Evolutionary conservation across 139 green algal species (phyloP).

Genomic region (Chlorella sorokiniana): DNA sequence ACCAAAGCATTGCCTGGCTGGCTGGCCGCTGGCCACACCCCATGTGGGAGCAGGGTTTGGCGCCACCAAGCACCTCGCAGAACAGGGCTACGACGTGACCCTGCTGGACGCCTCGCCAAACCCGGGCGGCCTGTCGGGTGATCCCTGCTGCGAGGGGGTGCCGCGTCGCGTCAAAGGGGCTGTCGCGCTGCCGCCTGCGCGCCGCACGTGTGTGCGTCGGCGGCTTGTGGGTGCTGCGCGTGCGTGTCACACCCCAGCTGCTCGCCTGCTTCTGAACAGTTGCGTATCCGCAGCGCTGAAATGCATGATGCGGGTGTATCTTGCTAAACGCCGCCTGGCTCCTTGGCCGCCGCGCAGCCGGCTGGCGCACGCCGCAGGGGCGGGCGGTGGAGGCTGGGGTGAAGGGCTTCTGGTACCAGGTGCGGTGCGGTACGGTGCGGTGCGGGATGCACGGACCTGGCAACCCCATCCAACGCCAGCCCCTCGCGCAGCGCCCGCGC

Average conservation of each 20-base stretch:
- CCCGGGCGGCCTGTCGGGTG: slow-evolving; percentile 67
- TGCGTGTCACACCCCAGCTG: too few species aligned
- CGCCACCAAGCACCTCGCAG: slow-evolving; percentile 79
- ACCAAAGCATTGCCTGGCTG: neutral
- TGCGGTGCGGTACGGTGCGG: neutral
- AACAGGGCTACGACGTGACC: slow-evolving; percentile 77
- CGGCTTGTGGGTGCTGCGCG: too few species aligned
- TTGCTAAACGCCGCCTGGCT: neutral
- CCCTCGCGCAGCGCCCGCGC: too few species aligned
- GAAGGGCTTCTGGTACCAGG: slow-evolving; percentile 80
- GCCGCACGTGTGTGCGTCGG: too few species aligned
- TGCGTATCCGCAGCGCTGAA: too few species aligned
- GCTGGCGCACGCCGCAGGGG: slow-evolving; percentile 68
- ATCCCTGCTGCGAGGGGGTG: neutral
- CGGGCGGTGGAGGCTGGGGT: slow-evolving; percentile 86
- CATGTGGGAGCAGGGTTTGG: slow-evolving; percentile 72
- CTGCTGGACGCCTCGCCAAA: slow-evolving; percentile 80
- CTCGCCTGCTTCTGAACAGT: too few species aligned
- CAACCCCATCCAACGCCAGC: too few species aligned
- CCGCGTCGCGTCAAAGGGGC: too few species aligned
- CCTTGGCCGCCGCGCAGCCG: slow-evolving; percentile 26
- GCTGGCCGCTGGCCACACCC: too few species aligned
- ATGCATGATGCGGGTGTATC: too few species aligned
- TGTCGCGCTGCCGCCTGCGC: too few species aligned
- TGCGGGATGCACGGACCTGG: too few species aligned